These are phyloP conservation scores for Aspergillus bertholletiae DNA, from an alignment of 495 filamentous ascomycete species.

Conservation along the genomic window DNA sequence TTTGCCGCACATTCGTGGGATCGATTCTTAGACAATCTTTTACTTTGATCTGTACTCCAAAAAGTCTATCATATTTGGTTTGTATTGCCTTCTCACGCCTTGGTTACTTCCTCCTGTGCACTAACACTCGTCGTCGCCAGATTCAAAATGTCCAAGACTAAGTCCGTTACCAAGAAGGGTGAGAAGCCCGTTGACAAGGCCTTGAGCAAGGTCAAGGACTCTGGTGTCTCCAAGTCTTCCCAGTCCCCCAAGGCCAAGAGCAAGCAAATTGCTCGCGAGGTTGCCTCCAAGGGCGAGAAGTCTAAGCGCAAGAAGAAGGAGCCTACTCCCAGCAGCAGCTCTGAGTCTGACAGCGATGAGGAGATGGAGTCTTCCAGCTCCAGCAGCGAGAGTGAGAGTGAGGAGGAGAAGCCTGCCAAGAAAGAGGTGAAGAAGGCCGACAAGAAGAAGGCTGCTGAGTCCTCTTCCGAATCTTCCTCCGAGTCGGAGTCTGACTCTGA, in stretches of 20 bases:
- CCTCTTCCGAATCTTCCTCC: conserved; percentile 34
- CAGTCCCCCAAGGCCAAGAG: conserved; percentile 48
- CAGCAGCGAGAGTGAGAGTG: conserved; percentile 27
- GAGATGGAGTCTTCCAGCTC: conserved; percentile 35
- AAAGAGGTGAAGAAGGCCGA: conserved; percentile 24
- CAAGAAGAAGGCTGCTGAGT: conserved; percentile 17
- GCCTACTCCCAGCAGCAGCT: conserved; percentile 44
- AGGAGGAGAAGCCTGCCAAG: conserved; percentile 33
- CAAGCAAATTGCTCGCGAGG: conserved; percentile 46
- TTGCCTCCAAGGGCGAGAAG: conserved; percentile 42
- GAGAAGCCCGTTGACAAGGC: conserved; percentile 46
- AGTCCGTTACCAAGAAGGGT: conserved; percentile 40
- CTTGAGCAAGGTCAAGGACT: conserved; percentile 51
- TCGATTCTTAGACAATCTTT: conserved; percentile 17
- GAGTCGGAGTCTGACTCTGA: conserved; percentile 33
- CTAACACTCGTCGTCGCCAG: conserved; percentile 23
- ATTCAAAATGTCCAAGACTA: conserved; percentile 53
- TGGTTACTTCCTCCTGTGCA: not conserved
- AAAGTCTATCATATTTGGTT: conserved; percentile 1
- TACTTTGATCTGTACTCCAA: conserved; percentile 1
- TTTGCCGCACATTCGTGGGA: conserved; percentile 34
- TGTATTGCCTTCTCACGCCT: not conserved
- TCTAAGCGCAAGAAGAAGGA: conserved; percentile 45
- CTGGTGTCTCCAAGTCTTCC: conserved; percentile 47
- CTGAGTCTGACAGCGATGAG: conserved; percentile 42